These are phyloP conservation scores for Odontarrhena argentea DNA, from an alignment of 345 rosid species.

Conservation along the genomic window DNA sequence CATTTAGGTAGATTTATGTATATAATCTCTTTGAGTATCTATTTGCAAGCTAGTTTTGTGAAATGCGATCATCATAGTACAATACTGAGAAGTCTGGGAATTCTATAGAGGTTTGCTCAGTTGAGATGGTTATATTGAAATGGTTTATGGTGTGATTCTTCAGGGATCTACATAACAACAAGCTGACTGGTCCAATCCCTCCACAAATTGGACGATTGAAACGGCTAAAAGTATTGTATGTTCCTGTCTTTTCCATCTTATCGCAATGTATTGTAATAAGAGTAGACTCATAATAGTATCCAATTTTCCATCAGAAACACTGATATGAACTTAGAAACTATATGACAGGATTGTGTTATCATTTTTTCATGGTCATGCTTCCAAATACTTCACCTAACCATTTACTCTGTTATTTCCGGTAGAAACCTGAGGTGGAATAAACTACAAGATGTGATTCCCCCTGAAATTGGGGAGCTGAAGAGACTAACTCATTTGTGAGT, in stretches of 20 bases:
- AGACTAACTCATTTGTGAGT: slow-evolving; percentile 89
- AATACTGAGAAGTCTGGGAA: not conserved
- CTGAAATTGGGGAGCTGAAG: slow-evolving; percentile 88
- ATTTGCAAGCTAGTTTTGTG: not conserved
- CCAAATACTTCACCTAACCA: slow-evolving; percentile 2
- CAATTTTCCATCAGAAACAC: not conserved
- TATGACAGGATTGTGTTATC: slow-evolving; percentile 1
- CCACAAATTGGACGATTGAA: slow-evolving; percentile 89
- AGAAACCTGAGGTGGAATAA: slow-evolving; percentile 97
- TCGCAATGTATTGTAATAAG: not conserved
- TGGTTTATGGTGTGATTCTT: slow-evolving; percentile 18
- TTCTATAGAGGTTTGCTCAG: not conserved
- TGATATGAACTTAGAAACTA: not conserved
- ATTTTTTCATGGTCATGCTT: not conserved
- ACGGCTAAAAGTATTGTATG: slow-evolving; percentile 81
- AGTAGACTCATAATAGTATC: slow-evolving; percentile 4
- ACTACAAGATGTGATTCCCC: slow-evolving; percentile 87
- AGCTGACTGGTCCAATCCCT: slow-evolving; percentile 95
- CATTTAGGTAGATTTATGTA: slow-evolving; percentile 5
- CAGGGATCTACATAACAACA: slow-evolving; percentile 98
- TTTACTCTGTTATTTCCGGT: slow-evolving; percentile 27
- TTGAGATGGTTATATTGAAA: slow-evolving; percentile 2
- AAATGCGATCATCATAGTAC: not conserved
- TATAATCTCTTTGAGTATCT: not conserved
- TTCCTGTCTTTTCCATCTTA: slow-evolving; percentile 17